Conservation (phyloP, 2,329 filamentous ascomycete species). For the Colletotrichum sp. region DNA sequence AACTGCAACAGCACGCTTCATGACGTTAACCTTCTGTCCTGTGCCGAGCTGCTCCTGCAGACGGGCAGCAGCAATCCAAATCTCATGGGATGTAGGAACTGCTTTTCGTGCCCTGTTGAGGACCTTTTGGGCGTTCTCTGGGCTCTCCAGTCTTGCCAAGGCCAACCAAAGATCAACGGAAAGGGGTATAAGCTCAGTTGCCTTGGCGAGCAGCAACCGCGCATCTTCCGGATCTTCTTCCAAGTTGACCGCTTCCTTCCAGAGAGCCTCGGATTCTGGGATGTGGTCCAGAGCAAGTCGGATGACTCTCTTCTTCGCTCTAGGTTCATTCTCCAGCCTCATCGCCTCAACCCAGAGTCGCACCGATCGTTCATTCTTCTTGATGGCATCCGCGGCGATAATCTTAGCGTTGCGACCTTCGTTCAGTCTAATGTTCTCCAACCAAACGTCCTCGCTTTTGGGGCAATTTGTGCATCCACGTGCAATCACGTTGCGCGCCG, state of each 20-base stretch:
- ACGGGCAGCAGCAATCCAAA: constrained; percentile 94
- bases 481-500: constrained; percentile 86
- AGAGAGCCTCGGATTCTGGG: constrained; percentile 93
- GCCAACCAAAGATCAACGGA: constrained; percentile 97
- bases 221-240: constrained; percentile 92
- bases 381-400: constrained; percentile 91
- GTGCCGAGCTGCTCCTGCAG: constrained; percentile 88
- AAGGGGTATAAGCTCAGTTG: constrained; percentile 91
- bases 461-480: constrained; percentile 90
- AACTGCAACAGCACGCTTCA: constrained; percentile 91
- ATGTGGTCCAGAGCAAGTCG: constrained; percentile 91
- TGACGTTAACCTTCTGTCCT: constrained; percentile 82
- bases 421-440: constrained; percentile 94
- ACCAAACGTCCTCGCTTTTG: constrained; percentile 93
- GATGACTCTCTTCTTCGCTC: constrained; percentile 91
- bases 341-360: constrained; percentile 95
- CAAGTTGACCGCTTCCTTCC: constrained; percentile 96
- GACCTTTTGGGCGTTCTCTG: constrained; percentile 92
- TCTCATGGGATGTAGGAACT: constrained; percentile 89
- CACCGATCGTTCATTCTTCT: constrained; percentile 87
- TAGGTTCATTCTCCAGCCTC: constrained; percentile 81
- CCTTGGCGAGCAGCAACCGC: constrained; percentile 86
- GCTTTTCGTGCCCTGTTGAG: constrained; percentile 95
- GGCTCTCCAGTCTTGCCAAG: constrained; percentile 85
- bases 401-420: constrained; percentile 93